These are phyloP conservation scores for Chrysochromulina tobinii DNA, from an alignment of 78 protist genomes.

Conservation along the genomic window DNA sequence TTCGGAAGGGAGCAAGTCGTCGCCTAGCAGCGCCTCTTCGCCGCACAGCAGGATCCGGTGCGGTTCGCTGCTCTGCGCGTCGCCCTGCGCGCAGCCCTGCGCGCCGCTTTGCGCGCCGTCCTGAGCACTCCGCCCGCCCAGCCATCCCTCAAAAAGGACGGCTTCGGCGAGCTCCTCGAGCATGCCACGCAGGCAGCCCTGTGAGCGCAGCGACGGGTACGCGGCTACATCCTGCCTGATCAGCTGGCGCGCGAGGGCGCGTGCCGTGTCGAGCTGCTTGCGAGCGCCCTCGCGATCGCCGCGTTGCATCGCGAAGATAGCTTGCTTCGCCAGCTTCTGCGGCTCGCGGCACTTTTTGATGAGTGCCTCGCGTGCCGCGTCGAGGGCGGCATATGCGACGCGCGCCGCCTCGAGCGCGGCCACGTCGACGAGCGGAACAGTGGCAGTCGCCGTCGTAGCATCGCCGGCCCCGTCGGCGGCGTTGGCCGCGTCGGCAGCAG, in stretches of 20 bases:
- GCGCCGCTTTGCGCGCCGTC: background rate
- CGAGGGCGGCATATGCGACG: background rate
- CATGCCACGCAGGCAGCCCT: background rate
- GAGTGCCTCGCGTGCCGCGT: background rate
- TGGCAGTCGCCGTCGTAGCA: background rate
- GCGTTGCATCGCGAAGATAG: background rate
- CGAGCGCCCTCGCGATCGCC: background rate
- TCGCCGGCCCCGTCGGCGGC: background rate
- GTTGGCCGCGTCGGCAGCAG: background rate
- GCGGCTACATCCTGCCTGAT: background rate
- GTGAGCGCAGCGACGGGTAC: background rate
- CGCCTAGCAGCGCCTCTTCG: background rate
- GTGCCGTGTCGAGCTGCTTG: background rate
- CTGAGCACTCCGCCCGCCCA: too few species aligned
- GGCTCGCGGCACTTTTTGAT: background rate
- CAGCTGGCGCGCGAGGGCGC: background rate
- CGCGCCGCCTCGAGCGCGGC: background rate
- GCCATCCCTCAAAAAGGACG: too few species aligned
- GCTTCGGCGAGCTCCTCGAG: conserved; percentile 4
- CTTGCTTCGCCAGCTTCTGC: conserved; percentile 1
- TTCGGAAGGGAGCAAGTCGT: background rate
- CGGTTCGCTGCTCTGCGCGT: too few species aligned
- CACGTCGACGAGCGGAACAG: background rate
- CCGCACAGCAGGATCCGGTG: background rate
- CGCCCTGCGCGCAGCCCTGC: too few species aligned